phyloP scores from a whole-genome alignment of 495 filamentous ascomycete genomes.

The Hypoxylon lienhwacheense region DNA sequence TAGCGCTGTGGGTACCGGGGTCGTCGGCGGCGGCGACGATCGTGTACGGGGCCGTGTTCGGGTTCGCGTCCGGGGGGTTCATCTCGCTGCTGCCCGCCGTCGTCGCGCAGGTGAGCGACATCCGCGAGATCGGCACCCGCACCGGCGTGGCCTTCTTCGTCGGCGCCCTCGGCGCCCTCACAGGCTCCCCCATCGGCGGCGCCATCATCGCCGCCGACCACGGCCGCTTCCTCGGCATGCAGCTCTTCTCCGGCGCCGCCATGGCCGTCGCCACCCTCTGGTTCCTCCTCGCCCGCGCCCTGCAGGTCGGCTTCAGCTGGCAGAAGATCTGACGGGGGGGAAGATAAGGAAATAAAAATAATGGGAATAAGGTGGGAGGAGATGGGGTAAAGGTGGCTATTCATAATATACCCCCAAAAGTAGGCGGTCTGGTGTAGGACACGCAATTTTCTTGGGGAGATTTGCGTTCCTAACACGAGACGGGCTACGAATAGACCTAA shows the following conservation, averaged over 20 bases:
- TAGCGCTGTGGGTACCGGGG: conserved; percentile 69
- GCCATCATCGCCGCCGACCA: conserved; percentile 59
- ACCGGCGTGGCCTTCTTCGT: conserved; percentile 69
- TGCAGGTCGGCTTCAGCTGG: conserved; percentile 47
- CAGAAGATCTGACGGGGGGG: conserved; percentile 38
- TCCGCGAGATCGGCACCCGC: conserved; percentile 71
- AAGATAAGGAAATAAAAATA: not conserved
- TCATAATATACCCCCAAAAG: too few species aligned
- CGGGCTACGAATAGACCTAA: too few species aligned
- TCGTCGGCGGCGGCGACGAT: conserved; percentile 63
- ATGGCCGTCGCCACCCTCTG: conserved; percentile 55
- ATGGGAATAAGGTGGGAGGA: not conserved
- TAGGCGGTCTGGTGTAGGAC: too few species aligned
- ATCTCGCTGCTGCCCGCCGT: conserved; percentile 61
- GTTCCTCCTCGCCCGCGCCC: conserved; percentile 51
- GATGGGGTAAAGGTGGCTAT: too few species aligned
- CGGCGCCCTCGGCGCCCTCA: conserved; percentile 65
- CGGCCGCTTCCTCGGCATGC: conserved; percentile 60
- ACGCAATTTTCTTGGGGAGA: too few species aligned
- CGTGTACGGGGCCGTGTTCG: conserved; percentile 66
- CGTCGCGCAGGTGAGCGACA: conserved; percentile 70
- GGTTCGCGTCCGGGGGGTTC: conserved; percentile 72
- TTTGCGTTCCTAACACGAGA: too few species aligned
- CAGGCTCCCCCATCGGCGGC: conserved; percentile 73
- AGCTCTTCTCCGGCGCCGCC: conserved; percentile 67